These are phyloP conservation scores for Cerioporus squamosus DNA, from an alignment of 1,284 basidiomycete species.

Conservation along the genomic window DNA sequence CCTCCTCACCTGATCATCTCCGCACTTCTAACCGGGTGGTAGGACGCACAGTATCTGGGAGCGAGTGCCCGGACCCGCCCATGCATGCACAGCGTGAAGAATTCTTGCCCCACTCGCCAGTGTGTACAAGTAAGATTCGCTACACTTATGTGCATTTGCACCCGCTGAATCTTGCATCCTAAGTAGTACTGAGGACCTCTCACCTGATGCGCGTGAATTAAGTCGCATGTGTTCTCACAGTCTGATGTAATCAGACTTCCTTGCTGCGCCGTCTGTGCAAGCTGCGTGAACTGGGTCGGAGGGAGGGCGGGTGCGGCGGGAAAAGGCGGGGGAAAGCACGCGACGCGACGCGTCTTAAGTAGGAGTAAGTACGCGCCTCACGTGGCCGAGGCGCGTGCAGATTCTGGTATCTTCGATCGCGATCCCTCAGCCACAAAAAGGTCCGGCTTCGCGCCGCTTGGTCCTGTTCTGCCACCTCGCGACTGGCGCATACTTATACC, in stretches of 20 bases:
- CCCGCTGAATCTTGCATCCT: neutral
- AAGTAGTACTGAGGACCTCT: neutral
- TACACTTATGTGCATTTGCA: too few relatives aligned
- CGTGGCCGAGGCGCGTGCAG: constrained; percentile 16
- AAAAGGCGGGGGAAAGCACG: too few relatives aligned
- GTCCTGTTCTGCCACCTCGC: neutral
- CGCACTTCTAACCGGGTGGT: neutral
- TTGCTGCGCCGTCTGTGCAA: too few relatives aligned
- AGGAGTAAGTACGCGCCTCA: constrained; percentile 15
- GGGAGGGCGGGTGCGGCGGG: neutral
- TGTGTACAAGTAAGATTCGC: too few relatives aligned
- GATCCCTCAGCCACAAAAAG: constrained; percentile 13
- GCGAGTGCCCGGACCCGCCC: neutral
- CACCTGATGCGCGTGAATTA: too few relatives aligned
- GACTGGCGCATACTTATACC: neutral
- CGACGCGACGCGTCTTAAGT: constrained; percentile 10
- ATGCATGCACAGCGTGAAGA: neutral
- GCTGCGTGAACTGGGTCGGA: neutral
- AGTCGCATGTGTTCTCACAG: too few relatives aligned
- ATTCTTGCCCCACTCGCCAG: neutral
- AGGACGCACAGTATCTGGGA: neutral
- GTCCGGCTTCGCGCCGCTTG: neutral
- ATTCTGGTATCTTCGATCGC: constrained; percentile 29
- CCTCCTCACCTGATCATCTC: neutral
- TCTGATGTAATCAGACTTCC: too few relatives aligned